phyloP scores from a whole-genome alignment of 2,329 filamentous ascomycete genomes.

The Aureobasidium sp. region DNA sequence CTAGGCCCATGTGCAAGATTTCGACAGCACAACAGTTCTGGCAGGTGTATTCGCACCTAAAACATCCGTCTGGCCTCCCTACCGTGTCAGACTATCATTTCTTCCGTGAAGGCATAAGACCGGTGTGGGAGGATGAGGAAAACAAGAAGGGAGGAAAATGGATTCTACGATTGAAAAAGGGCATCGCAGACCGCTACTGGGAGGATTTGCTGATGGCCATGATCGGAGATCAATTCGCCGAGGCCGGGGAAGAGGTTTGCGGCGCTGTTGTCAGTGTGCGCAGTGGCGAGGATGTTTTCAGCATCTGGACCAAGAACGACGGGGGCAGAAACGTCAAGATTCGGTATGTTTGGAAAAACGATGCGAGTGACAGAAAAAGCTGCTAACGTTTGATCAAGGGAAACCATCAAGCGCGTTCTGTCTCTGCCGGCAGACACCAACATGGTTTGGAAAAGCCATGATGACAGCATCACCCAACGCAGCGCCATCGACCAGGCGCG shows the following conservation, averaged over 20 bases:
- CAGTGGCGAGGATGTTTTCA: conserved; percentile 93
- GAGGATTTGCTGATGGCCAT: conserved; percentile 87
- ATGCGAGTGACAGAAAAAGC: background rate
- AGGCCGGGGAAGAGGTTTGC: conserved; percentile 89
- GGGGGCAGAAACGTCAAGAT: conserved; percentile 94
- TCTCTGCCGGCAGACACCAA: conserved; percentile 81
- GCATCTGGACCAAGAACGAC: conserved; percentile 93
- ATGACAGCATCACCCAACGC: conserved; percentile 88
- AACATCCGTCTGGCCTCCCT: conserved; percentile 78
- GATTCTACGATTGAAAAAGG: conserved; percentile 95
- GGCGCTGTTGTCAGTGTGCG: conserved; percentile 90
- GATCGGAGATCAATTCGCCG: conserved; percentile 87
- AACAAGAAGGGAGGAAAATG: conserved; percentile 96
- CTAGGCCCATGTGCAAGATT: conserved; percentile 77
- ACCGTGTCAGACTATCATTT: conserved; percentile 96
- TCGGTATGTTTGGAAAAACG: conserved; percentile 53
- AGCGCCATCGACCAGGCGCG: conserved; percentile 85
- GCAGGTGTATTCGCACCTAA: conserved; percentile 79
- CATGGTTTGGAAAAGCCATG: conserved; percentile 92
- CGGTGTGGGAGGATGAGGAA: conserved; percentile 97
- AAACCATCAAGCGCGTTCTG: conserved; percentile 88
- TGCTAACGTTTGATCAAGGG: conserved; percentile 47
- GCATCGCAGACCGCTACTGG: conserved; percentile 93
- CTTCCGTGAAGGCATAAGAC: conserved; percentile 92
- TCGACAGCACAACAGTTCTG: conserved; percentile 85